These are phyloP conservation scores for Helianthus tuberosus DNA, from an alignment of 129 eudicot genomes.

Conservation along the genomic window DNA sequence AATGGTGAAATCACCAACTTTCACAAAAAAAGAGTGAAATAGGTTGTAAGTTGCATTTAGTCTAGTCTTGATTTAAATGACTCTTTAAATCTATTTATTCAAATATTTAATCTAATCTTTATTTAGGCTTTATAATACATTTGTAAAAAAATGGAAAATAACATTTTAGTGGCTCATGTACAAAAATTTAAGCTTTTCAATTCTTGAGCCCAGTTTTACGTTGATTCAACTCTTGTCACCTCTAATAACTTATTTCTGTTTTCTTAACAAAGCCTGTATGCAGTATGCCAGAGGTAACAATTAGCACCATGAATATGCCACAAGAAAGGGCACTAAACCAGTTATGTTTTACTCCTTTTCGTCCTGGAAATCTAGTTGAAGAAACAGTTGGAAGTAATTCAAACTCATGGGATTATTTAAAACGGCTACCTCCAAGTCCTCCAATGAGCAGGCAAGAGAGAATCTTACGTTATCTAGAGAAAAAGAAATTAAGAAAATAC, in stretches of 20 bases:
- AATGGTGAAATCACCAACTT: no score
- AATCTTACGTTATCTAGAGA: not conserved
- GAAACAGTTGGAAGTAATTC: slow-evolving; percentile 24
- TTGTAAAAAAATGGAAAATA: no score
- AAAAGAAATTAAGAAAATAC: not conserved
- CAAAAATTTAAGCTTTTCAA: no score
- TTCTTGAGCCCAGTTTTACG: not conserved
- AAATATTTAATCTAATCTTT: no score
- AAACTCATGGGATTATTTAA: slow-evolving; percentile 13
- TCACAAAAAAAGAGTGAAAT: no score
- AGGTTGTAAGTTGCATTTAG: no score
- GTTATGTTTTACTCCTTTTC: not conserved
- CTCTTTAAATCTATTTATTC: no score
- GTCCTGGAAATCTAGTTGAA: slow-evolving; percentile 7
- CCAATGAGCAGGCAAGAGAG: not conserved
- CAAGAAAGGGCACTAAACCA: slow-evolving; percentile 12
- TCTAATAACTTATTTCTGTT: not conserved
- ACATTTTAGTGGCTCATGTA: no score
- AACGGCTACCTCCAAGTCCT: not conserved
- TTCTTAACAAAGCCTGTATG: slow-evolving; percentile 18
- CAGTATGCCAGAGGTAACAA: slow-evolving; percentile 16
- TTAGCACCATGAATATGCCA: slow-evolving; percentile 15
- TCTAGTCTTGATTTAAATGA: no score
- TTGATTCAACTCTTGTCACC: not conserved
- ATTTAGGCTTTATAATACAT: no score